Conservation (phyloP, 495 filamentous ascomycete species). For the Penicillium egyptiacum region DNA sequence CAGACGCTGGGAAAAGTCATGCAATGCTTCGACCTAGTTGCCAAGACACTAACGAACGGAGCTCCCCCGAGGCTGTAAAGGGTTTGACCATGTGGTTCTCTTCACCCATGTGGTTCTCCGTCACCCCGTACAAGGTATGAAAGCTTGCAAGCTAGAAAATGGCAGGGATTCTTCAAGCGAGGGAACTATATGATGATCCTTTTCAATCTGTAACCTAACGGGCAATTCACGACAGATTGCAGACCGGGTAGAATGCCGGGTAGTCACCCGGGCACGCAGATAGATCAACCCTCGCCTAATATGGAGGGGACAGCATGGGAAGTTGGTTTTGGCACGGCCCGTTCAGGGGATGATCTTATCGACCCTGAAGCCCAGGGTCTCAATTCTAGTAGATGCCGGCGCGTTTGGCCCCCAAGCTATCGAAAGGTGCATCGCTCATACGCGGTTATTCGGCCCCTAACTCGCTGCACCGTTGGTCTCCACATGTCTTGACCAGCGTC, state of each 20-base stretch:
- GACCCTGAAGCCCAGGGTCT: not conserved
- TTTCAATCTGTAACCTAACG: not conserved
- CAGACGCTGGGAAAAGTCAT: not conserved
- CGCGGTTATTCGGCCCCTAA: not conserved
- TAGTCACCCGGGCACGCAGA: not conserved
- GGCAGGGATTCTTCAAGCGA: not conserved
- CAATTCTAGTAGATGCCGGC: not conserved
- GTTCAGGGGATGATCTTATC: slow-evolving; percentile 1
- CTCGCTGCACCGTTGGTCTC: not conserved
- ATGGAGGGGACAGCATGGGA: not conserved
- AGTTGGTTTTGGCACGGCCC: not conserved
- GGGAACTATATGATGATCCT: not conserved
- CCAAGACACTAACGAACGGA: not conserved
- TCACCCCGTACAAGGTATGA: no score
- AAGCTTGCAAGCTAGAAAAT: not conserved
- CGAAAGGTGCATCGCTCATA: not conserved
- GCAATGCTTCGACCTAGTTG: not conserved
- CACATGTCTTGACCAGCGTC: slow-evolving; percentile 1
- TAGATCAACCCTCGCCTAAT: not conserved
- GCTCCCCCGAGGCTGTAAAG: not conserved
- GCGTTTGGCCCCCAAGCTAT: slow-evolving; percentile 1
- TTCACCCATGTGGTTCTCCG: not conserved
- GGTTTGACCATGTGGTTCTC: not conserved
- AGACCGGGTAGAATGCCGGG: not conserved
- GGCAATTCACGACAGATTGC: not conserved